Conservation (phyloP, 495 filamentous ascomycete species). For the Clavariopsis aquatica region DNA sequence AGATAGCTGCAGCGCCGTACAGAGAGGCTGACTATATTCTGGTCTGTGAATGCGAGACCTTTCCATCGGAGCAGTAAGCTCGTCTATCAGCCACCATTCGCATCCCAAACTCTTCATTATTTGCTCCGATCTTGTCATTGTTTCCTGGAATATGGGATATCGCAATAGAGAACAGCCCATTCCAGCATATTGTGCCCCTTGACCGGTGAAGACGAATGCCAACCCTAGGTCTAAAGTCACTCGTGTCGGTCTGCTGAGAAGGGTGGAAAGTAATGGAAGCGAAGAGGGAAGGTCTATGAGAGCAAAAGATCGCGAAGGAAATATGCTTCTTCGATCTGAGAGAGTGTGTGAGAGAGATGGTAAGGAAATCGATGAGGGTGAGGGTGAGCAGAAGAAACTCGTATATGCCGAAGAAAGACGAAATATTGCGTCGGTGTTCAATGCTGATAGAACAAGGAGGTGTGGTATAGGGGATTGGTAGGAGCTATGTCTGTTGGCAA, state of each 20-base stretch:
- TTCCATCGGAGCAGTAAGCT: not conserved
- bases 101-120: constrained; percentile 1
- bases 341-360: not conserved
- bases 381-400: not conserved
- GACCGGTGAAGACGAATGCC: constrained; percentile 56
- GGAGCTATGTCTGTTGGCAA: not conserved
- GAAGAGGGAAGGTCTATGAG: not conserved
- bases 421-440: not conserved
- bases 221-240: not conserved
- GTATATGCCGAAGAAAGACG: not conserved
- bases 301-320: not conserved
- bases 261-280: not conserved
- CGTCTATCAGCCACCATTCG: not conserved
- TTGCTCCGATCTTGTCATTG: not conserved
- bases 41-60: constrained; percentile 3
- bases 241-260: constrained; percentile 2
- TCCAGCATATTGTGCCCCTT: constrained; percentile 66
- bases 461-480: not conserved
- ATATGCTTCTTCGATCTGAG: not conserved
- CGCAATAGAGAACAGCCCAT: not conserved
- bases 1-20: constrained; percentile 18
- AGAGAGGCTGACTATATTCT: constrained; percentile 14
- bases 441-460: not conserved
- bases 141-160: not conserved
- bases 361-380: not conserved